Evolutionary conservation across 306 rosid genomes (phyloP), one percentile per base, ranked within the genome.

Genomic region (Potentilla sterilis): DNA sequence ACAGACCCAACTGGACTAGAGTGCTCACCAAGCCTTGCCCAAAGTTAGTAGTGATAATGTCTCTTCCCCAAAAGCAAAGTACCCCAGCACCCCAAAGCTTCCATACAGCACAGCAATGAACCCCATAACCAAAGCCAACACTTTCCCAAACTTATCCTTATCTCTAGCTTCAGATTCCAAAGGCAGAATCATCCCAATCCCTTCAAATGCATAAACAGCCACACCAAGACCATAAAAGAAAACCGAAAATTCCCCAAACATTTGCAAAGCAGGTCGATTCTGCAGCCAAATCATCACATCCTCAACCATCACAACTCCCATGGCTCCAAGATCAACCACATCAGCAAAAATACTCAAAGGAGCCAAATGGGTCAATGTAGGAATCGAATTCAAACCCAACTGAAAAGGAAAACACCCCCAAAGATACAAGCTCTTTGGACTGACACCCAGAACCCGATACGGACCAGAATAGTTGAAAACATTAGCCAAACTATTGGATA

Each of bases 11-110:
- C 59, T 89, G 93, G 4, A 91, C 93, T 74, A 89, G 14, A 28
- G 77, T 67, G 82, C 93, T 81, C 12, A 87, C 75, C 8, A 86
- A 2, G 51, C 93, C 93, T 34, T 46, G 81, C 8, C 97, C 97
- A 8, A 91, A 72, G 76, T 91, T 91, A 19, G 86, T 89, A 0
- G 97, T 91, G 38, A 91, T 91, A 13, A 91, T 89, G 80, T 84
- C 93, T 91, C 92, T 7, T 78, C 88, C 55, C 97, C 97, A 80
- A 86, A 91, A 19, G 97, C 97, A 59, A 91, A 81, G 68, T 91
- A 91, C 59, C 97, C 97, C 44, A 91, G 66, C 12, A 74, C 75
- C 7, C 97, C 97, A 80, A 91, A 91, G 54, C 76, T 79, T 12
- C 89, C 97, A 78, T 84, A 91, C 72, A 91, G 28, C 12, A 89